Evolutionary conservation across 1,284 basidiomycete genomes (phyloP), one percentile per base, ranked within the genome.

Genomic region (Sporisorium reilianum): DNA sequence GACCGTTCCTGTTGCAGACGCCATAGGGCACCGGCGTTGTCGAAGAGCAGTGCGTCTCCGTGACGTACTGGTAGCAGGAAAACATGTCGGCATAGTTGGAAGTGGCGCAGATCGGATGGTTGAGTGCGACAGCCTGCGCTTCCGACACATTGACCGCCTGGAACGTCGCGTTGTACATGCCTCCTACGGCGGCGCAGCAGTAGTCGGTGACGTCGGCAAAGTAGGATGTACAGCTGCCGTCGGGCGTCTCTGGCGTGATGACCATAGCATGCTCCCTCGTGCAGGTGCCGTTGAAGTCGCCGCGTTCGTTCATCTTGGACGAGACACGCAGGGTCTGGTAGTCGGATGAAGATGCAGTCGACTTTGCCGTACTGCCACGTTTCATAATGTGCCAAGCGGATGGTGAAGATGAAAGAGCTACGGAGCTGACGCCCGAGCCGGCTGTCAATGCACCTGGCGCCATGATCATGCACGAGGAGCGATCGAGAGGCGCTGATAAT

Each of bases 161-260:
- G 42, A 64, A 71, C 0, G 56, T 71, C 16, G 67, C 61, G 28
- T 75, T 56, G 49, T 64, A 75, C 22, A 68, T 49, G 36, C 77
- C 77, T 49, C 77, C 77, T 1, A 79, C 77, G 6, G 77, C 77
- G 22, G 70, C 75, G 40, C 77, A 79, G 53, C 77, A 79, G 53
- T 77, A 79, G 42, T 73, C 65, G n/a, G 77, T 79, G 28, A 79
- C 73, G 32, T 79, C 77, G 30, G 64, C 58, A 34, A 75, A 78
- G 68, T 75, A 75, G 1, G 73, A 71, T 12, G 67, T 48, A 28
- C 73, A 75, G 23, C 67, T 71, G 11, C 73, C 73, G 10, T 63
- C 57, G 11, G 73, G 73, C 30, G 73, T 75, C 25, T 75, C 73
- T 20, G 73, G 73, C 14, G 73, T 71, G 45, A 75, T 71, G 40